These are phyloP conservation scores for Phytophthora podocarpi DNA, from an alignment of 352 stramenopile genomes.

Conservation along the genomic window DNA sequence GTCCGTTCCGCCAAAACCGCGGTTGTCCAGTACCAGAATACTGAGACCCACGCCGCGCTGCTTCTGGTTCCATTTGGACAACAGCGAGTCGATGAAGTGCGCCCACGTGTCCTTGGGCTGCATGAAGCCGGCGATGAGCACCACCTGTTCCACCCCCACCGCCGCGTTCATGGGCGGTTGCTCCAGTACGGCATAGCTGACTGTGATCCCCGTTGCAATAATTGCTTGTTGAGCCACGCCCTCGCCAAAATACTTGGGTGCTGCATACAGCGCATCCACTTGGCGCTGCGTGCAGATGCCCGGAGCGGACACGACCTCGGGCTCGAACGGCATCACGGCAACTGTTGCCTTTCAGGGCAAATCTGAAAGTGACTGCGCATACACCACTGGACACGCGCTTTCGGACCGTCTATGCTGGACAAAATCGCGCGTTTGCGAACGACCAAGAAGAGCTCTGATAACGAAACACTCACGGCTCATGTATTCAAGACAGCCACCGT, in stretches of 20 bases:
- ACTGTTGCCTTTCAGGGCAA: constrained; percentile 3
- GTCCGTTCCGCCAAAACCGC: constrained; percentile 53
- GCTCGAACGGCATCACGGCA: constrained; percentile 21
- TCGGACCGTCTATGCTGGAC: constrained; percentile 24
- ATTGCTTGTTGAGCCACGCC: constrained; percentile 17
- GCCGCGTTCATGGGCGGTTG: constrained; percentile 26
- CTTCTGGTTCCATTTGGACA: constrained; percentile 42
- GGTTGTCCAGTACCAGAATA: constrained; percentile 65
- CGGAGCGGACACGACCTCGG: constrained; percentile 29
- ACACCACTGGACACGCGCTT: constrained; percentile 27
- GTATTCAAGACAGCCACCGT: not conserved
- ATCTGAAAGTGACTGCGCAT: constrained; percentile 31
- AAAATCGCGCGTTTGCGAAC: not conserved
- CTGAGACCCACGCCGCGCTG: constrained; percentile 41
- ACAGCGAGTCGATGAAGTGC: constrained; percentile 48
- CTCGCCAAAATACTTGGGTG: constrained; percentile 43
- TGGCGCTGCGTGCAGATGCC: constrained; percentile 51
- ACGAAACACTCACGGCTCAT: not conserved
- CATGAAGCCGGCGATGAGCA: constrained; percentile 64
- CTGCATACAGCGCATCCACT: constrained; percentile 55
- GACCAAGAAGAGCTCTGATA: constrained; percentile 5
- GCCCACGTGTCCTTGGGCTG: constrained; percentile 63
- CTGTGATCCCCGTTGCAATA: constrained; percentile 49
- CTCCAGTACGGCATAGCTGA: constrained; percentile 57
- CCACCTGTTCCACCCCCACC: constrained; percentile 43